Evolutionary conservation across 1,139 yeast genomes (phyloP), one percentile per base, ranked within the genome.

Genomic region (Debaryomycetaceae sp.): DNA sequence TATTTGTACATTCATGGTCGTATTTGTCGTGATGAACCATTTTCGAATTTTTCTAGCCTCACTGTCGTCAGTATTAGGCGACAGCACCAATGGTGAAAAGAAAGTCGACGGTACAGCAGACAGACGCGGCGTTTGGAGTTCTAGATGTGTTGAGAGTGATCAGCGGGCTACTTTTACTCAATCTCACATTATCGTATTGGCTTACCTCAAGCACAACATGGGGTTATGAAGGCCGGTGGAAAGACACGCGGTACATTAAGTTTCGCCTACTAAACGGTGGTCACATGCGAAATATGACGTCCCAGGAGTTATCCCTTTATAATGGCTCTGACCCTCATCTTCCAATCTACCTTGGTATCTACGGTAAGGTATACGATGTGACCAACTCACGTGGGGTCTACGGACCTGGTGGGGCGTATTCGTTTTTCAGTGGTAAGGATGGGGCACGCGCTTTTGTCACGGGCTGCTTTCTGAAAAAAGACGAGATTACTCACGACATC

Each of bases 371-470:
- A 0, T 84, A 68, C 50, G 95, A 84, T 46, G 95, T 84, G 2
- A 56, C 77, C 3, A 53, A 68, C 0, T 61, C 73, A n/a, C 58
- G 66, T 2, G 55, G 49, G 2, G 58, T 79, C 2, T 84, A 85
- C 49, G 86, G 86, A 0, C 82, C 83, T 0, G 60, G 65, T 1
- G 88, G 88, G 0, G 53, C 79, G 1, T 84, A 84, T 49, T 51
- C 61, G 4, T 58, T 66, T 32, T 73, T 85, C 46, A 69, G 78
- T 16, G 95, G 94, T 1, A 60, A 58, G 29, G 95, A 85, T 49
- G 72, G 77, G 27, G 81, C 91, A 0, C 58, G 95, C 28, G 86
- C 86, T 16, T 79, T 75, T 45, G 81, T 78, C 3, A 84, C 91
- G 1, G 93, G 93, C 4, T 84, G 95, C 46, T 74, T 84, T 42